These are phyloP conservation scores for Salix koriyanagi DNA, from an alignment of 345 rosid species.

Conservation along the genomic window DNA sequence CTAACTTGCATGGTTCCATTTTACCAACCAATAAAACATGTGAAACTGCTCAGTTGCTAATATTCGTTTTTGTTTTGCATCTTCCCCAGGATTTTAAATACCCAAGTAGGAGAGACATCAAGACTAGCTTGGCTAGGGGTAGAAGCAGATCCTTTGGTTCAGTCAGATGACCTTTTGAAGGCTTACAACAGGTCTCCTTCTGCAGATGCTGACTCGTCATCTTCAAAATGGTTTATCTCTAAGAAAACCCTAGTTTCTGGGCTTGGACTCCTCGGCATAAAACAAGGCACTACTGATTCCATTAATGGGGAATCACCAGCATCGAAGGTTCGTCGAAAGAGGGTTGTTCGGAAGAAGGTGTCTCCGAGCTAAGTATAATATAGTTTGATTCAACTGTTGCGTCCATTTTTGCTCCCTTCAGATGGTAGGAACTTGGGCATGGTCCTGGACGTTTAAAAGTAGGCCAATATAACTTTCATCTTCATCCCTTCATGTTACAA, in stretches of 20 bases:
- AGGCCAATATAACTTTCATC: background rate
- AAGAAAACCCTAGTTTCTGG: constrained; percentile 74
- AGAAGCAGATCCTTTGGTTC: constrained; percentile 76
- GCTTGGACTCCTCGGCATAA: constrained; percentile 71
- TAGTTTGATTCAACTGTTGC: background rate
- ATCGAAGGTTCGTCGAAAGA: constrained; percentile 69
- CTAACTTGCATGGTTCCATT: background rate
- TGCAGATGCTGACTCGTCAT: constrained; percentile 38
- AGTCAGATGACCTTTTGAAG: constrained; percentile 62
- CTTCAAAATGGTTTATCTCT: constrained; percentile 79
- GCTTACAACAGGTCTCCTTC: constrained; percentile 56
- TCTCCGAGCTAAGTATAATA: constrained; percentile 38
- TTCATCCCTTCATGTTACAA: background rate
- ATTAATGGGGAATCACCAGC: constrained; percentile 40
- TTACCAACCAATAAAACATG: background rate
- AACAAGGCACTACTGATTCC: constrained; percentile 44
- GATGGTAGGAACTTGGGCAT: background rate
- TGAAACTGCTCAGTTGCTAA: background rate
- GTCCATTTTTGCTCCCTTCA: background rate
- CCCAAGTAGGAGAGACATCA: constrained; percentile 59
- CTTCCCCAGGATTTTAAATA: constrained; percentile 63
- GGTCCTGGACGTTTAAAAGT: background rate
- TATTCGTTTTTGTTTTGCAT: background rate
- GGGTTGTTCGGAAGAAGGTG: constrained; percentile 77
- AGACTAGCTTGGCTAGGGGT: constrained; percentile 86